Conservation (phyloP, 1,139 yeast genomes). For the Arxiozyma telluris region DNA sequence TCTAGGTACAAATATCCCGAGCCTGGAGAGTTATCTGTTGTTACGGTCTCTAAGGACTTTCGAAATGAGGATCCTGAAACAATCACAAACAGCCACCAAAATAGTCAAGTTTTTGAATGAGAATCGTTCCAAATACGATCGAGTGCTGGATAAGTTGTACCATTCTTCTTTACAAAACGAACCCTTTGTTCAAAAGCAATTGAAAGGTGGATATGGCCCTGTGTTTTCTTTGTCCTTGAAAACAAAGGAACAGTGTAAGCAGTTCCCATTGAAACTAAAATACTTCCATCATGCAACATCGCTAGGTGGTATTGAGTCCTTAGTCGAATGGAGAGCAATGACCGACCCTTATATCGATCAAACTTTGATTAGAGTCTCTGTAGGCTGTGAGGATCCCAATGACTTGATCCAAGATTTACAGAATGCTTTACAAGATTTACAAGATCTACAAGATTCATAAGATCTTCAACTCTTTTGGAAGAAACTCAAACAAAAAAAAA, state of each 20-base stretch:
- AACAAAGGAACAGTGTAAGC: constrained; percentile 47
- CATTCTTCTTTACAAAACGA: constrained; percentile 75
- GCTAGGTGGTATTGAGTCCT: constrained; percentile 86
- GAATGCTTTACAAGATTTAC: constrained; percentile 32
- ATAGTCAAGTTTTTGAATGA: constrained; percentile 52
- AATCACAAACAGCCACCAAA: constrained; percentile 51
- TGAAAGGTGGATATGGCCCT: constrained; percentile 60
- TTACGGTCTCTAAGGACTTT: constrained; percentile 73
- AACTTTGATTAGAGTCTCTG: constrained; percentile 58
- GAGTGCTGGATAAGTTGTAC: constrained; percentile 43
- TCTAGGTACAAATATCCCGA: constrained; percentile 72
- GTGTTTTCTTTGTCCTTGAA: constrained; percentile 59
- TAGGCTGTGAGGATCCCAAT: constrained; percentile 67
- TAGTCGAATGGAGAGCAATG: constrained; percentile 84
- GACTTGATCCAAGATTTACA: constrained; percentile 64
- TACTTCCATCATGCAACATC: constrained; percentile 87
- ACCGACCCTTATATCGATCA: constrained; percentile 52
- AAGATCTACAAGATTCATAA: no score
- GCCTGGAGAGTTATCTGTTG: constrained; percentile 64
- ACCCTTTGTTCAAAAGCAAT: constrained; percentile 52
- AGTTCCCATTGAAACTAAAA: constrained; percentile 56
- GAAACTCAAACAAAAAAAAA: no score
- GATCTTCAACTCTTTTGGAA: no score
- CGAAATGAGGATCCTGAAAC: constrained; percentile 59
- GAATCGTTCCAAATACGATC: constrained; percentile 36